Conservation (phyloP, 2,329 filamentous ascomycete species). For the Myriosclerotinia duriaeana region DNA sequence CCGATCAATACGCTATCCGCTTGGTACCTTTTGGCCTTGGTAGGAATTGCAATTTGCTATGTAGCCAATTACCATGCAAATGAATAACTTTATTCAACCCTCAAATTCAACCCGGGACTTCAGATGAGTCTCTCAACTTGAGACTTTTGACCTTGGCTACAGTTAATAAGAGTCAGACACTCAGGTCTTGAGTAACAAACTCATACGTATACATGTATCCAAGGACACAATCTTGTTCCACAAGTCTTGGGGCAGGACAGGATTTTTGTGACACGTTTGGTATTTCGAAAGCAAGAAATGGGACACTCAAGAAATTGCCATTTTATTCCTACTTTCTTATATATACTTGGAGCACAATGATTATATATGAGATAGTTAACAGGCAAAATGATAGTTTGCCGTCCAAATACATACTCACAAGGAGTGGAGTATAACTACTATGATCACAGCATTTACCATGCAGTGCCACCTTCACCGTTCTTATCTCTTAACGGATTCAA, state of each 20-base stretch:
- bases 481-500: fast-evolving
- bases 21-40: not conserved
- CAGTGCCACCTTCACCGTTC: not conserved
- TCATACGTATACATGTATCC: not conserved
- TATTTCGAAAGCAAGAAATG: not conserved
- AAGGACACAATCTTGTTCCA: not conserved
- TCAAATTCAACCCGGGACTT: not conserved
- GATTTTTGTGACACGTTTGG: not conserved
- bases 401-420: not conserved
- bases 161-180: not conserved
- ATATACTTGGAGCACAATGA: no score
- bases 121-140: not conserved
- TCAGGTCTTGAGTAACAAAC: no score
- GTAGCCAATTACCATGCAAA: not conserved
- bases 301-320: not conserved
- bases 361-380: no score
- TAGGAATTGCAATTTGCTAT: not conserved
- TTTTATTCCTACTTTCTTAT: not conserved
- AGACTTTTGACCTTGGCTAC: not conserved
- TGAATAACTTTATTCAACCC: not conserved
- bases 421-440: no score
- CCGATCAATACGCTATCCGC: no score
- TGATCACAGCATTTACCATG: not conserved
- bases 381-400: not conserved
- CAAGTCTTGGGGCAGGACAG: not conserved